Evolutionary conservation across 805 yeast species (phyloP).

Genomic region (Phaffomyces opuntiae): DNA sequence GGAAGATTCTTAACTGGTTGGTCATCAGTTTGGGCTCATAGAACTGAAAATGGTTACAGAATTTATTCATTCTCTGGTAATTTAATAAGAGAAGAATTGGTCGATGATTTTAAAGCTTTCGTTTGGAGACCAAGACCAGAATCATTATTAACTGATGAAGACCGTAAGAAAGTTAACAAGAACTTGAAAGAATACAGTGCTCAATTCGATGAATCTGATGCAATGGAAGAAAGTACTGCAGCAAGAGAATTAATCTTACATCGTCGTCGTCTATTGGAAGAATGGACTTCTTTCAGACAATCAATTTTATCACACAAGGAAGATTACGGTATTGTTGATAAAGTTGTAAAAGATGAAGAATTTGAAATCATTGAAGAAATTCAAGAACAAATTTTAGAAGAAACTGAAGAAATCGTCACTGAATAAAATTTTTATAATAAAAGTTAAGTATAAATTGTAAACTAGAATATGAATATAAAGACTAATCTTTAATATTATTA

Average conservation of each 20-base stretch:
- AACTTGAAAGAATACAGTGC: conserved; percentile 83
- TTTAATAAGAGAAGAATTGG: conserved; percentile 62
- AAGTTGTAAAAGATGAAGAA: conserved; percentile 46
- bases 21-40: conserved; percentile 82
- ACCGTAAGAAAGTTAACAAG: conserved; percentile 85
- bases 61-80: conserved; percentile 81
- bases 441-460: not conserved
- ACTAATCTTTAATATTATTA: not conserved
- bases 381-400: conserved; percentile 60
- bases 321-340: conserved; percentile 38
- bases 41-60: conserved; percentile 85
- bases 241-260: conserved; percentile 80
- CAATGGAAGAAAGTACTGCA: conserved; percentile 92
- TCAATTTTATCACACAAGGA: conserved; percentile 40
- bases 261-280: conserved; percentile 74
- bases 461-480: not conserved
- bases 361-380: conserved; percentile 77
- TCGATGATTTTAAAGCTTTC: conserved; percentile 82
- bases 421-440: not conserved
- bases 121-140: conserved; percentile 98
- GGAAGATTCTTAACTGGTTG: conserved; percentile 86
- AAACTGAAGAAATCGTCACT: conserved; percentile 20
- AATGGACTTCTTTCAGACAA: conserved; percentile 80
- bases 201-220: conserved; percentile 90
- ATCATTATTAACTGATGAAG: conserved; percentile 64